Conservation (phyloP, 176 grass and related monocot genomes). For the Oryza glumipatula region DNA sequence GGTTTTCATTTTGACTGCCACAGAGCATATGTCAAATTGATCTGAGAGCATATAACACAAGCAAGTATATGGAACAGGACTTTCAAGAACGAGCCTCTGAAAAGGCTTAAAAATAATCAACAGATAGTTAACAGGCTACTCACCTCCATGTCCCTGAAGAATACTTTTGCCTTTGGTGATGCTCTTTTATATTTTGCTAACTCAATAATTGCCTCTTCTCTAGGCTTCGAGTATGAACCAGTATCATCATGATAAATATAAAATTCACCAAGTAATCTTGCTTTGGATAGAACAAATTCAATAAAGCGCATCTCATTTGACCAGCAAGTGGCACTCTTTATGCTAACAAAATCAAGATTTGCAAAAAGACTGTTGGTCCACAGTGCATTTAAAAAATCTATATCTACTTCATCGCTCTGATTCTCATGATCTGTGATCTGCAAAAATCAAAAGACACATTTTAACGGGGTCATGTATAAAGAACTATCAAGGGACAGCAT, state of each 20-base stretch:
- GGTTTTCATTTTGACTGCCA: neutral
- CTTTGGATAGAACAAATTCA: slow-evolving; percentile 21
- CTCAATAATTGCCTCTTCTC: neutral
- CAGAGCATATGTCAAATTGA: neutral
- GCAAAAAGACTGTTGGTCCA: neutral
- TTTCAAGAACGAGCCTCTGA: neutral
- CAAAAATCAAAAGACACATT: neutral
- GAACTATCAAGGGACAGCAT: neutral
- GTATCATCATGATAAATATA: slow-evolving; percentile 21
- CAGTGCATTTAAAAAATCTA: neutral
- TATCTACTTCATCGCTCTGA: neutral
- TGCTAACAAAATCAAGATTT: neutral
- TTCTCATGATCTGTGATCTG: neutral
- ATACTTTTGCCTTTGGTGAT: slow-evolving; percentile 2
- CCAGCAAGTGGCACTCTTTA: neutral
- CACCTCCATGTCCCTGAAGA: slow-evolving; percentile 1
- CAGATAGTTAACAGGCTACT: neutral
- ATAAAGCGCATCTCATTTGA: slow-evolving; percentile 17
- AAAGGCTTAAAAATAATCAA: neutral
- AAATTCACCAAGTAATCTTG: neutral
- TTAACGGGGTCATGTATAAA: neutral
- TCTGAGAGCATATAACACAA: neutral
- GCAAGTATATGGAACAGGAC: neutral
- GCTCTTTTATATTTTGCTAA: slow-evolving; percentile 16
- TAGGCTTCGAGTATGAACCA: neutral